Evolutionary conservation across 2,329 filamentous ascomycete genomes (phyloP).

Genomic region (Venturia effusa): DNA sequence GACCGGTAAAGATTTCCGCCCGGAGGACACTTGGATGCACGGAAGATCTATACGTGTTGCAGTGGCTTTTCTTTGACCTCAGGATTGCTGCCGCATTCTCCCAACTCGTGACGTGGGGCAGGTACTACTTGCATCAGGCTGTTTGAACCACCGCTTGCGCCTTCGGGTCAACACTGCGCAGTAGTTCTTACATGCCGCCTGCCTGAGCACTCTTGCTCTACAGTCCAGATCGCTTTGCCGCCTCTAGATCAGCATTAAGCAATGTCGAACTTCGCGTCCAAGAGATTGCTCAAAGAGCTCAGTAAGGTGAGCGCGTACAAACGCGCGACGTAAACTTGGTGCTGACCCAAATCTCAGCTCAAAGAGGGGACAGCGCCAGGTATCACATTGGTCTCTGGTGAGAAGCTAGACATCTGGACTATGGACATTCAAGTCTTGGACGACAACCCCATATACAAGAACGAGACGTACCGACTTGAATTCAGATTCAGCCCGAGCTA

Average conservation of each 20-base stretch:
- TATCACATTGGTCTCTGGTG: slow-evolving; percentile 69
- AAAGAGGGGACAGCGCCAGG: slow-evolving; percentile 49
- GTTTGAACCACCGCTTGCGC: background rate
- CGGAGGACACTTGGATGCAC: too few species aligned
- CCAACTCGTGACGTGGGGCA: background rate
- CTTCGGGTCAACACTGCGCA: background rate
- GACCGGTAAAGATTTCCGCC: too few species aligned
- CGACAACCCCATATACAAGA: slow-evolving; percentile 74
- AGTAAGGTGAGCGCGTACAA: background rate
- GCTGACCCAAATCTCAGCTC: slow-evolving; percentile 29
- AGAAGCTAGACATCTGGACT: slow-evolving; percentile 79
- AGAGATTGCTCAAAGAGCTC: background rate
- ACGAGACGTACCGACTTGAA: slow-evolving; percentile 71
- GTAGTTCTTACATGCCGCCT: background rate
- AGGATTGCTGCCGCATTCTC: background rate
- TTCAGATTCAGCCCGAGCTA: slow-evolving; percentile 79
- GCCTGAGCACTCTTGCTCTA: background rate
- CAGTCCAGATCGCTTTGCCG: background rate
- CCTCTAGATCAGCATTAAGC: background rate
- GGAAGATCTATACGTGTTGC: too few species aligned
- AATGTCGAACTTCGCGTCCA: background rate
- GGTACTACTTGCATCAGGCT: background rate
- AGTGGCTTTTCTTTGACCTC: background rate
- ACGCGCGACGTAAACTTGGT: background rate
- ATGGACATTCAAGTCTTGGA: slow-evolving; percentile 90